Evolutionary conservation across 139 green algal species (phyloP).

Genomic region (Chlorella sp.): DNA sequence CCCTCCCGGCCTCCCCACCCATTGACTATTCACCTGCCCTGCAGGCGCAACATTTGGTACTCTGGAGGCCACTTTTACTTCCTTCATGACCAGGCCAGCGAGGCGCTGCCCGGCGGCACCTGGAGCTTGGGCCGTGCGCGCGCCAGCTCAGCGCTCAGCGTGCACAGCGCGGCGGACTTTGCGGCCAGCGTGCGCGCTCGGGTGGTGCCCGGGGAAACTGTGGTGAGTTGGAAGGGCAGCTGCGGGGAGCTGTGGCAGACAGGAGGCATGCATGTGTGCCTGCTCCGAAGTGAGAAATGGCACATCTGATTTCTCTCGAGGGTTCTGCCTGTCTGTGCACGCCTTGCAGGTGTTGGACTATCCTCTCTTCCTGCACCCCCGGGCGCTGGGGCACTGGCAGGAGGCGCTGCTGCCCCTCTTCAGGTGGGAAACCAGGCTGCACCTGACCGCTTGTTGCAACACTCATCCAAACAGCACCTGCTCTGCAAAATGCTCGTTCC

Average conservation of each 20-base stretch:
- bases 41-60: constrained; percentile 60
- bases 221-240: not conserved
- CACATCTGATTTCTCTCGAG: too few species aligned
- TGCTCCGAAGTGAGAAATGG: too few species aligned
- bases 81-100: constrained; percentile 58
- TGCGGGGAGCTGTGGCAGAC: too few species aligned
- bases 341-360: not conserved
- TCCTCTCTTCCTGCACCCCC: constrained; percentile 21
- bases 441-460: not conserved
- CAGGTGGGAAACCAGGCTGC: not conserved
- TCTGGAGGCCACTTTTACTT: constrained; percentile 70
- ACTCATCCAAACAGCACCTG: too few species aligned
- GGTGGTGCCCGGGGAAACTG: constrained; percentile 13
- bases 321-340: too few species aligned
- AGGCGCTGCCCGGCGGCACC: too few species aligned
- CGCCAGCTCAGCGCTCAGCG: not conserved
- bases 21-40: too few species aligned
- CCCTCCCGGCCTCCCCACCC: too few species aligned
- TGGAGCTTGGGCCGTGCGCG: constrained; percentile 8
- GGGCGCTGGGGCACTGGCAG: constrained; percentile 26
- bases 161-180: not conserved
- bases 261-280: not conserved
- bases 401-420: constrained; percentile 16
- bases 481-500: too few species aligned
- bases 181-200: not conserved